These are phyloP conservation scores for Vaucheria bursata DNA, from an alignment of 352 stramenopile genomes.

Conservation along the genomic window DNA sequence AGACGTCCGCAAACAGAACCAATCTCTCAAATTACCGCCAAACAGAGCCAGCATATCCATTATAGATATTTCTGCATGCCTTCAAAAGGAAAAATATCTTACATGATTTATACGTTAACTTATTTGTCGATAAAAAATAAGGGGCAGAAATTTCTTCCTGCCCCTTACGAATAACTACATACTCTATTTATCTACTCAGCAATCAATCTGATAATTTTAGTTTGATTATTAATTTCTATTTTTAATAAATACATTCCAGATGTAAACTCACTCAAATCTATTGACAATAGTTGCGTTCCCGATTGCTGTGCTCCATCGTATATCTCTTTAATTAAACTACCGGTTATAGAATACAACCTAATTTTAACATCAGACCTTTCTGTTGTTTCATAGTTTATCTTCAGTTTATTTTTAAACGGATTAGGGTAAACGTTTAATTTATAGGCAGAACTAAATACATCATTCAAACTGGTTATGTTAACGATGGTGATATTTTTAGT, in stretches of 20 bases:
- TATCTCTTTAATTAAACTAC: slow-evolving; percentile 9
- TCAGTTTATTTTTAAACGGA: slow-evolving; percentile 9
- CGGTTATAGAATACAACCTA: slow-evolving; percentile 8
- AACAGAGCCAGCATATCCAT: slow-evolving; percentile 6
- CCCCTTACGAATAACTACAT: slow-evolving; percentile 7
- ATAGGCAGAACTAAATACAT: slow-evolving; percentile 8
- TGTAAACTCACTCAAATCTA: slow-evolving; percentile 8
- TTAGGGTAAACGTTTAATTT: slow-evolving; percentile 9
- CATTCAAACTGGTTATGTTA: slow-evolving; percentile 8
- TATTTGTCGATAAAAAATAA: slow-evolving; percentile 10
- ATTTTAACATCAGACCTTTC: slow-evolving; percentile 8
- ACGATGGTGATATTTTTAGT: slow-evolving; percentile 8
- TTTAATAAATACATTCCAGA: slow-evolving; percentile 9
- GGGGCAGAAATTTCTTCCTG: slow-evolving; percentile 5
- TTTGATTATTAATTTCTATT: slow-evolving; percentile 10
- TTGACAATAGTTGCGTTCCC: slow-evolving; percentile 6
- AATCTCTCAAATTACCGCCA: slow-evolving; percentile 7
- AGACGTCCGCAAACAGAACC: slow-evolving; percentile 4
- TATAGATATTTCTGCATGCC: slow-evolving; percentile 8
- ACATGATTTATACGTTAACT: slow-evolving; percentile 9
- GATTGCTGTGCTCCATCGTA: slow-evolving; percentile 5
- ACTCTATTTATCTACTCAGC: slow-evolving; percentile 8
- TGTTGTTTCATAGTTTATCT: slow-evolving; percentile 9
- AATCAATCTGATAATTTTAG: slow-evolving; percentile 9
- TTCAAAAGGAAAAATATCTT: slow-evolving; percentile 9